phyloP scores from a whole-genome alignment of 768 basidiomycete species.

The Leucosporidium scottii region DNA sequence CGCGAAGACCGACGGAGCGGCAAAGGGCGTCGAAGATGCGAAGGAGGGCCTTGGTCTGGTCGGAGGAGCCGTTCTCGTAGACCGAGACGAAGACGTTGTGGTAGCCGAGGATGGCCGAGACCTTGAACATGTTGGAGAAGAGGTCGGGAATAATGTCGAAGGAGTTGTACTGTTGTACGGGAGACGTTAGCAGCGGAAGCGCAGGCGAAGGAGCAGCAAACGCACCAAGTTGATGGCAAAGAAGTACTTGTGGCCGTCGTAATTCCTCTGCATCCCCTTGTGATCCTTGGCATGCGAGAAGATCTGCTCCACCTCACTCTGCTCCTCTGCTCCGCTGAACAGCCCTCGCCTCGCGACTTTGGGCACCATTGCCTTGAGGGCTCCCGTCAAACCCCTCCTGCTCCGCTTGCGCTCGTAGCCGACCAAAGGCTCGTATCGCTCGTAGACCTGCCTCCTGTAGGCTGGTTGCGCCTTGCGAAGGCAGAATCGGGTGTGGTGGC shows the following conservation, averaged over 20 bases:
- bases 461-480: constrained; percentile 68
- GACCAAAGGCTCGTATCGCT: constrained; percentile 75
- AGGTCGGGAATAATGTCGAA: constrained; percentile 98
- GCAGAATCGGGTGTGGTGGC: constrained; percentile 70
- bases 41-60: constrained; percentile 95
- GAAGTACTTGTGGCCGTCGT: constrained; percentile 82
- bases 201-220: not conserved
- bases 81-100: constrained; percentile 98
- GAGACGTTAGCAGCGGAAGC: not conserved
- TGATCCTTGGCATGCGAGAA: constrained; percentile 45
- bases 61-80: constrained; percentile 97
- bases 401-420: constrained; percentile 58
- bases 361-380: constrained; percentile 33
- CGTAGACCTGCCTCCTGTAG: constrained; percentile 73
- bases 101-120: constrained; percentile 84
- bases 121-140: constrained; percentile 90
- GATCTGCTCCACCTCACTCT: constrained; percentile 34
- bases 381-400: constrained; percentile 36
- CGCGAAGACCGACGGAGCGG: constrained; percentile 77
- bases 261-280: constrained; percentile 26
- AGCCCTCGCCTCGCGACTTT: constrained; percentile 23
- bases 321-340: constrained; percentile 23
- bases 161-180: constrained; percentile 64
- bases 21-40: constrained; percentile 92
- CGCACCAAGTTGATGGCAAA: constrained; percentile 84